Evolutionary conservation across 768 basidiomycete species (phyloP), one percentile per base, ranked within the genome.

Genomic region (Gloeostereum incarnatum): DNA sequence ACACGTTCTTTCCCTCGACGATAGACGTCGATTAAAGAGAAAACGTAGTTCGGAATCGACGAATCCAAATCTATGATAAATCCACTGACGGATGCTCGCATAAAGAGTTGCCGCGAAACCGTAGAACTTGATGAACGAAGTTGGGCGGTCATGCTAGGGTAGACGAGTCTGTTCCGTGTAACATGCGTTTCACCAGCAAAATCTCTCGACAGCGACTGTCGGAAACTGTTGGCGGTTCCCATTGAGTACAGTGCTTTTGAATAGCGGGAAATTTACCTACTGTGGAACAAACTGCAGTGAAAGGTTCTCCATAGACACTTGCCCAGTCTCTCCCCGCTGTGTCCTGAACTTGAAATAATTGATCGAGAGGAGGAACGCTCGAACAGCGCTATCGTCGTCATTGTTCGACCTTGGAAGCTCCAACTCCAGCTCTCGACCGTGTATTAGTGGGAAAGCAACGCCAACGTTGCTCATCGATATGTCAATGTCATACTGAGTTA

Each of bases 321-420:
- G 69, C 4, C 92, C 91, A 14, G 77, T 82, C 52, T 90, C 83
- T 19, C 82, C 86, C 18, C 75, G 75, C 46, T 81, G 70, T 6
- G 81, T 75, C 25, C 63, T 68, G 55, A 96, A 94, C 35, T 66
- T 63, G 38, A 96, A 66, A 0, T 79, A 74, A 42, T 75, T 73
- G 39, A 96, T 75, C 2, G 90, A 84, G 51, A 92, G 82, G 17
- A 98, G 59, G 59, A 98, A 87, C 0, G 93, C 93, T 6, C 78
- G 76, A 22, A 86, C 71, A 22, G 74, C 60, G 6, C 57, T 45
- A 13, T 55, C 58, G 37, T 70, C 66, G 27, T 55, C 57, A 40
- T 53, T 53, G 38, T 60, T 63, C 35, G 59, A 54, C 17, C 47
- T 42, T n/a, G n/a, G n/a, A 10, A 52, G 63, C 20, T 70, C 68